These are phyloP conservation scores for Penicillium antarcticum DNA, from an alignment of 495 filamentous ascomycete species.

Conservation along the genomic window DNA sequence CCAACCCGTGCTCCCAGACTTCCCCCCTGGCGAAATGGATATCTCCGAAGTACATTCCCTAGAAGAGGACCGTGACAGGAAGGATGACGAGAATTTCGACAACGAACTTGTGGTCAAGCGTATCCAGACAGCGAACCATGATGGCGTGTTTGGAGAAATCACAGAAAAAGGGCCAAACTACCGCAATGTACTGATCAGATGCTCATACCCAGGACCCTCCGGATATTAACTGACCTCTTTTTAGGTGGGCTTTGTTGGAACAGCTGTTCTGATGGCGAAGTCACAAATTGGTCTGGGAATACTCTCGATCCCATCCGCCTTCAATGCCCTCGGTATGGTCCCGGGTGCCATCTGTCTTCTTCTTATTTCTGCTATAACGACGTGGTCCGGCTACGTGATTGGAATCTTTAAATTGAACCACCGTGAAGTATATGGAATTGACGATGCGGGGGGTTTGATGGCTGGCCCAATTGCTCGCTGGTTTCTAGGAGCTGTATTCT, in stretches of 20 bases:
- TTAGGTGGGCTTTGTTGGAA: conserved; percentile 16
- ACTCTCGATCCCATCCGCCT: conserved; percentile 51
- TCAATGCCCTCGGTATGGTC: conserved; percentile 56
- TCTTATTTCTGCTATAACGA: conserved; percentile 54
- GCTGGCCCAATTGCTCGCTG: conserved; percentile 57
- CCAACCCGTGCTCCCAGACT: too few species aligned
- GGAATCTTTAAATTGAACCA: conserved; percentile 64
- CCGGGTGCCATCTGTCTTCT: conserved; percentile 45
- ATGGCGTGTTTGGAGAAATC: conserved; percentile 18
- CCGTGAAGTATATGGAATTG: conserved; percentile 61
- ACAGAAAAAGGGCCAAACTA: conserved; percentile 14
- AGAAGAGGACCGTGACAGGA: too few species aligned
- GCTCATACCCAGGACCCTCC: background rate
- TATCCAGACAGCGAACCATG: background rate
- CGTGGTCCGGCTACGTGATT: conserved; percentile 67
- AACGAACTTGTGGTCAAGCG: background rate
- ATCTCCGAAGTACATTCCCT: too few species aligned
- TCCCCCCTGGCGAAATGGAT: too few species aligned
- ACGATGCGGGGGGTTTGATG: conserved; percentile 61
- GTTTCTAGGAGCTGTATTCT: conserved; percentile 53
- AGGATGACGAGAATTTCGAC: background rate
- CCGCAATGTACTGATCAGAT: conserved; percentile 6
- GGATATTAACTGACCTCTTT: background rate
- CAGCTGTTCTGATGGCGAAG: conserved; percentile 20
- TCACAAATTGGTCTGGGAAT: conserved; percentile 52